These are phyloP conservation scores for Dillenia turbinata DNA, from an alignment of 164 flowering plant genomes.

Conservation along the genomic window DNA sequence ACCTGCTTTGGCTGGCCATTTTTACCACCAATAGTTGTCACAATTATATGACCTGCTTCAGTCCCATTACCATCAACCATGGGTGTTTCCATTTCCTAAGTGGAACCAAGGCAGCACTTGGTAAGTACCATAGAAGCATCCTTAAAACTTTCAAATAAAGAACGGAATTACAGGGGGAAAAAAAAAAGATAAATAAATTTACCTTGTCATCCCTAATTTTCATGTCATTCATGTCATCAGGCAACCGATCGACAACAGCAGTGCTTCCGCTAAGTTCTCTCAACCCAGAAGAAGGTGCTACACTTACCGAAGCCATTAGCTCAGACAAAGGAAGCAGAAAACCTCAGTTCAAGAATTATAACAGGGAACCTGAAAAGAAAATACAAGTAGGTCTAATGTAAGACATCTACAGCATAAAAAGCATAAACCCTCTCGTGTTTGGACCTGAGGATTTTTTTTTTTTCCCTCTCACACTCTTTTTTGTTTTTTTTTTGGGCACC, in stretches of 20 bases:
- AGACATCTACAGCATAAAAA: too few relatives aligned
- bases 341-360: too few relatives aligned
- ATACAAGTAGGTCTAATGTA: too few relatives aligned
- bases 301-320: conserved; percentile 51
- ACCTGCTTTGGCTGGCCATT: conserved; percentile 71
- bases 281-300: conserved; percentile 40
- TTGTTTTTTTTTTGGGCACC: too few relatives aligned
- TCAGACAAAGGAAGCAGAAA: background rate
- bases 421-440: too few relatives aligned
- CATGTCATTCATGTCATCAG: conserved; percentile 81
- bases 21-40: conserved; percentile 64
- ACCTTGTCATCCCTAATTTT: conserved; percentile 79
- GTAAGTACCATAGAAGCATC: too few relatives aligned
- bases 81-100: conserved; percentile 57
- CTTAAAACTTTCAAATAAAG: too few relatives aligned
- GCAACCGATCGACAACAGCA: conserved; percentile 53
- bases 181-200: background rate
- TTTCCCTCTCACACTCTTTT: too few relatives aligned
- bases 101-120: background rate
- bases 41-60: conserved; percentile 71
- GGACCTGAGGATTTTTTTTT: too few relatives aligned
- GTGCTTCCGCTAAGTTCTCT: conserved; percentile 42
- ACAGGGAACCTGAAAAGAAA: too few relatives aligned
- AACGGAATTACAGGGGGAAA: background rate
- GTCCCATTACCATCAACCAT: conserved; percentile 64